Evolutionary conservation across 495 filamentous ascomycete genomes (phyloP), one percentile per base, ranked within the genome.

Genomic region (Penicillium longicatenatum): DNA sequence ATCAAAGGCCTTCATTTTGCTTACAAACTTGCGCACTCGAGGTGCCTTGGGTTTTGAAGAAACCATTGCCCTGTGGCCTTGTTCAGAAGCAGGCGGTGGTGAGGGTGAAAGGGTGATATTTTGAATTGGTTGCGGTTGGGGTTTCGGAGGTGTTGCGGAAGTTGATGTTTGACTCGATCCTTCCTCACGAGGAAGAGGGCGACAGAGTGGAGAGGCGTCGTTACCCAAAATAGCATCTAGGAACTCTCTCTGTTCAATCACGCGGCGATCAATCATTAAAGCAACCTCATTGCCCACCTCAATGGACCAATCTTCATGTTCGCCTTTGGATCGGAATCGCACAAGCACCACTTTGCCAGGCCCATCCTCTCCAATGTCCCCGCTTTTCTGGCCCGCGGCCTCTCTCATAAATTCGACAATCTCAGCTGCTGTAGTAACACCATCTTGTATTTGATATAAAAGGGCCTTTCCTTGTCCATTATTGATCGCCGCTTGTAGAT

Each of bases 161-260:
- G 48, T 45, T 9, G 59, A 42, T 8, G 50, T 52, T 17, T 64
- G 64, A 17, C 59, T 69, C 2, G 68, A 52, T 22, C 39, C 45
- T n/a, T 64, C 59, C 44, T 67, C 76, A n/a, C 58, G 62, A 1
- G 75, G 76, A 1, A 95, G 80, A 2, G 86, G 79, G 35, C 83
- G 82, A 55, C 87, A 84, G 17, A 97, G 74, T 24, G 79, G 73
- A 54, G 81, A 85, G 4, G 89, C 83, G 75, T 97, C 87, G 52
- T 86, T 87, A 11, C 74, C 85, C 17, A 98, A 70, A 47, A 98
- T 97, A 4, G 90, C 90, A 72, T 96, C 92, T 9, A 98, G 79
- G 58, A 98, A 97, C 60, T 97, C 93, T 48, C 87, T 91, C 69
- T 97, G 94, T 54, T 93, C 87, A 47, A 97, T 86, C 20, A 93